phyloP scores from a whole-genome alignment of 495 filamentous ascomycete species.

The Penicillium lividum region DNA sequence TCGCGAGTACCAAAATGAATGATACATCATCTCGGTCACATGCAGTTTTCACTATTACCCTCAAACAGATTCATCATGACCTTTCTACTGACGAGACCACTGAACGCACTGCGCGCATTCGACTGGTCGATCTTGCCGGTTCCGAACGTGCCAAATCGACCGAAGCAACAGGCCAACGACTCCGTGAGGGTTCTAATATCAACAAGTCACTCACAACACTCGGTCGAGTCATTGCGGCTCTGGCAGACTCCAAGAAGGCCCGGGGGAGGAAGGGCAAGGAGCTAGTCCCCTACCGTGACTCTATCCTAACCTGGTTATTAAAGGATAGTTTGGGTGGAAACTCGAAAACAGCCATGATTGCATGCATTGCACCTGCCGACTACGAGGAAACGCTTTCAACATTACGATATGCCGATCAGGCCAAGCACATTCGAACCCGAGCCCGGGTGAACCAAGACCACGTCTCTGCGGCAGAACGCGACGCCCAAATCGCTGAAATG shows the following conservation, averaged over 20 bases:
- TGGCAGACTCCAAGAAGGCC: constrained; percentile 75
- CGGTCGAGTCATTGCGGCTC: constrained; percentile 93
- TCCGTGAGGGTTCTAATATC: constrained; percentile 95
- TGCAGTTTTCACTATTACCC: constrained; percentile 94
- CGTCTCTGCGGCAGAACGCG: constrained; percentile 81
- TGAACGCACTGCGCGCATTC: constrained; percentile 88
- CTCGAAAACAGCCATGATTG: constrained; percentile 98
- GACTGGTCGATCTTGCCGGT: constrained; percentile 92
- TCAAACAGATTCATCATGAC: constrained; percentile 96
- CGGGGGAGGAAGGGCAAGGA: constrained; percentile 61
- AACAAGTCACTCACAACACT: constrained; percentile 97
- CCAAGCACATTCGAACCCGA: constrained; percentile 94
- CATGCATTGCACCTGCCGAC: constrained; percentile 91
- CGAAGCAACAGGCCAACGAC: constrained; percentile 85
- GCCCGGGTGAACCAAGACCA: constrained; percentile 95
- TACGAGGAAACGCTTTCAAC: constrained; percentile 98
- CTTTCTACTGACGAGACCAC: constrained; percentile 94
- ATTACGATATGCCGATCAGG: constrained; percentile 95
- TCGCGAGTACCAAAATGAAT: constrained; percentile 99
- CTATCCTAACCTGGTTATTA: constrained; percentile 94
- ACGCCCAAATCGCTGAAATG: constrained; percentile 92
- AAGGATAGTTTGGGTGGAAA: constrained; percentile 96
- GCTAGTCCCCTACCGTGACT: constrained; percentile 91
- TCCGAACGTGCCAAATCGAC: constrained; percentile 94
- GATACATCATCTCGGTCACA: constrained; percentile 93